Conservation (phyloP, 2,329 filamentous ascomycete genomes). For the Fusarium subtropicale region DNA sequence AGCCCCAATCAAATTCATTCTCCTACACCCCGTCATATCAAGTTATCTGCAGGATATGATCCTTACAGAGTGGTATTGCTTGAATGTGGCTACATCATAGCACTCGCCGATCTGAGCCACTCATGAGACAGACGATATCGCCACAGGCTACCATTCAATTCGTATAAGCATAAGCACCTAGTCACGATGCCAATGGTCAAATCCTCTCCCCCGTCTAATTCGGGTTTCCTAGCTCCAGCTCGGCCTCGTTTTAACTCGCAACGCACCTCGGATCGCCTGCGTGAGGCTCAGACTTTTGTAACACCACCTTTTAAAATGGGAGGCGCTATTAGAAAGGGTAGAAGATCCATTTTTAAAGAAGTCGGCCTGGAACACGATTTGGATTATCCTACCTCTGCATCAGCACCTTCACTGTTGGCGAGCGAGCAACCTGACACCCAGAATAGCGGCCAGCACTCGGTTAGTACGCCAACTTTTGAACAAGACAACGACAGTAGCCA, state of each 20-base stretch:
- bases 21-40: conserved; percentile 18
- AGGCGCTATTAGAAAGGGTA: conserved; percentile 61
- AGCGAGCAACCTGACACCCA: conserved; percentile 35
- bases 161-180: conserved; percentile 12
- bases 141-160: conserved; percentile 34
- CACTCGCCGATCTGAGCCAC: conserved; percentile 42
- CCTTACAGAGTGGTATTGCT: conserved; percentile 41
- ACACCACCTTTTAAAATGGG: conserved; percentile 56
- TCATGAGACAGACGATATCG: conserved; percentile 30
- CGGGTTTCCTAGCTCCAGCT: conserved; percentile 38
- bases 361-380: conserved; percentile 58
- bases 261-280: conserved; percentile 63
- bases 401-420: conserved; percentile 18
- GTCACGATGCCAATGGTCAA: conserved; percentile 40
- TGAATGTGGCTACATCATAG: conserved; percentile 47
- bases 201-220: conserved; percentile 35
- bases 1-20: conserved; percentile 6
- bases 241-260: conserved; percentile 65
- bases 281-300: conserved; percentile 58
- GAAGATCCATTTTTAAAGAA: conserved; percentile 66
- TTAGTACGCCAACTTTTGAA: conserved; percentile 12
- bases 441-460: conserved; percentile 50
- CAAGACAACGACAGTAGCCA: conserved; percentile 14
- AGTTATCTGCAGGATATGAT: conserved; percentile 41
- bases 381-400: conserved; percentile 38